These are phyloP conservation scores for Cornus kousa DNA, from an alignment of 148 eudicot species.

Conservation along the genomic window DNA sequence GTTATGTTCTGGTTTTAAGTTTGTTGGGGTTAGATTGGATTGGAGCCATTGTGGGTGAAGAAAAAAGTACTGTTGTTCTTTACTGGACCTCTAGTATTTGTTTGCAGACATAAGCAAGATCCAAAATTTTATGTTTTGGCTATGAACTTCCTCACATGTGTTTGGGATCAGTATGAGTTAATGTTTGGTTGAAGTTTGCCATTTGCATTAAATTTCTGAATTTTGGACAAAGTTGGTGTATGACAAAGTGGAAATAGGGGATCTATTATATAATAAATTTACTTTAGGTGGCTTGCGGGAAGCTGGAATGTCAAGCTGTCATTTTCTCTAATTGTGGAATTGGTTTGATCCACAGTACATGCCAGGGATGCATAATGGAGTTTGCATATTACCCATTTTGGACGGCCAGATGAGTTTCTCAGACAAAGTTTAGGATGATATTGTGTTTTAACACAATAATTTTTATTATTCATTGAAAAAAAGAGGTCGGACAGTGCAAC, in stretches of 20 bases:
- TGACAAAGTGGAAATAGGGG: neutral
- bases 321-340: neutral
- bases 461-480: neutral
- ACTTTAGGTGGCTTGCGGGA: neutral
- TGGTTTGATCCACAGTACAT: neutral
- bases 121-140: neutral
- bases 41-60: neutral
- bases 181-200: neutral
- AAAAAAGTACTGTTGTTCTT: neutral
- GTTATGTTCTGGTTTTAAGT: neutral
- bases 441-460: neutral
- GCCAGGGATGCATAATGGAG: neutral
- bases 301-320: neutral
- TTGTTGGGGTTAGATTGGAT: slow-evolving; percentile 1
- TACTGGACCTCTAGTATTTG: slow-evolving; percentile 1
- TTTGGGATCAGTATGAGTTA: neutral
- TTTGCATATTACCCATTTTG: neutral
- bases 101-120: neutral
- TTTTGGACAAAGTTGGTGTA: neutral
- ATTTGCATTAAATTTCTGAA: neutral
- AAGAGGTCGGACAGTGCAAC: slow-evolving; percentile 4
- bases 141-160: neutral
- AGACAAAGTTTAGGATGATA: neutral
- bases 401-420: neutral
- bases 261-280: neutral